These are phyloP conservation scores for Emericellopsis terricola DNA, from an alignment of 495 filamentous ascomycete species.

Conservation along the genomic window DNA sequence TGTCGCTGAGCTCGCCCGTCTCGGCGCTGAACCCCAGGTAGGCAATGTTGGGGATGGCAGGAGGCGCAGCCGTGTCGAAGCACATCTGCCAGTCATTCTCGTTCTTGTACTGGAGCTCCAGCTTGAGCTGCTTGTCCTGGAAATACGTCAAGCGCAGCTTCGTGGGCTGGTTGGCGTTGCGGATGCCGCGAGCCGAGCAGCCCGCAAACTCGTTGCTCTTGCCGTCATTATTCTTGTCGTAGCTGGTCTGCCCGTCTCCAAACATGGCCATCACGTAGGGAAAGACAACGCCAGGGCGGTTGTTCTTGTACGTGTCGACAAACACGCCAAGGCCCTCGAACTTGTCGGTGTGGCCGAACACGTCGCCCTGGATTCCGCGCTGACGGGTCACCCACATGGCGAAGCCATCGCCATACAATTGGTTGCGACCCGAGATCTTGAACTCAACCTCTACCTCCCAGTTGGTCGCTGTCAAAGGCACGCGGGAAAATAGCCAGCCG, in stretches of 20 bases:
- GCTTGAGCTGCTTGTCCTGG: conserved; percentile 79
- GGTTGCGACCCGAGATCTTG: conserved; percentile 59
- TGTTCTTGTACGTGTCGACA: conserved; percentile 99
- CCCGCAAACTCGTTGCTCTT: conserved; percentile 85
- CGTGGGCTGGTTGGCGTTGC: conserved; percentile 58
- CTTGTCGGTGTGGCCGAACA: conserved; percentile 74
- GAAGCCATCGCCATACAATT: conserved; percentile 88
- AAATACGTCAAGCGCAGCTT: conserved; percentile 87
- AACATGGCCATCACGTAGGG: conserved; percentile 99
- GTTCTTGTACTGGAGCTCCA: conserved; percentile 85
- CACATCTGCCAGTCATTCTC: conserved; percentile 80
- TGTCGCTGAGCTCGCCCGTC: conserved; percentile 91
- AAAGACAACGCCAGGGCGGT: conserved; percentile 85
- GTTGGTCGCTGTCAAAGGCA: conserved; percentile 93
- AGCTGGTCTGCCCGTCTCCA: conserved; percentile 71
- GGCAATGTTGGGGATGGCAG: conserved; percentile 71
- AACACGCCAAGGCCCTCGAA: conserved; percentile 96
- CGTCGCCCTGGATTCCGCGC: conserved; percentile 59
- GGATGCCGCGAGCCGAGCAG: conserved; percentile 85
- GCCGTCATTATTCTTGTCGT: conserved; percentile 90
- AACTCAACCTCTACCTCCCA: conserved; percentile 99
- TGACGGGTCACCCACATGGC: conserved; percentile 97
- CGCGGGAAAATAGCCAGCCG: conserved; percentile 85
- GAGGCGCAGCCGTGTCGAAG: conserved; percentile 56
- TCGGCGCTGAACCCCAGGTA: conserved; percentile 94